A percentile compares a stretch with the other conserved stretches of the same genome.
phyloP scores from a whole-genome alignment of 2,329 filamentous ascomycete genomes.

The Fusarium solani-melongenae region DNA sequence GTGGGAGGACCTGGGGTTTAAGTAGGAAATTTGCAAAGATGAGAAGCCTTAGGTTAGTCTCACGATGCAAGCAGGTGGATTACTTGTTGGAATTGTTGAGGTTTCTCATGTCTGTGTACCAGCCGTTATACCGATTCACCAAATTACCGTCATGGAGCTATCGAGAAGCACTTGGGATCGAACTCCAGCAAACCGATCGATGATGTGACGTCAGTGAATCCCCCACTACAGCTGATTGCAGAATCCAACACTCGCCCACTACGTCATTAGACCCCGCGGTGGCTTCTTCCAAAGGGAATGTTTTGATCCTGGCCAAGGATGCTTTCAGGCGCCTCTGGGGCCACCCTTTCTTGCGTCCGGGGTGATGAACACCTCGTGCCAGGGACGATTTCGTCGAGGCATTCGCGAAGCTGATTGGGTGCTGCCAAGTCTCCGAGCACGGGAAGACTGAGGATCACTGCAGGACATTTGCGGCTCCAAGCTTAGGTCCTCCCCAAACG shows the following conservation, averaged over 20 bases:
- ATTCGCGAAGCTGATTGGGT: constrained; percentile 23
- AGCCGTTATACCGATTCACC: constrained; percentile 3
- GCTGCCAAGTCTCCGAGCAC: constrained; percentile 6
- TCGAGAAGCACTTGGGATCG: constrained; percentile 6
- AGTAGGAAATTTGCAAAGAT: constrained; percentile 21
- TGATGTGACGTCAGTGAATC: constrained; percentile 28
- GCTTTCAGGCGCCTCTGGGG: constrained; percentile 8
- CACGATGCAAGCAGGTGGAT: constrained; percentile 15
- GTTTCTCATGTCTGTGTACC: not conserved
- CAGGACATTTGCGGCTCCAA: constrained; percentile 27
- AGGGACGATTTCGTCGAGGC: not conserved
- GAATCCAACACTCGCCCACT: constrained; percentile 4
- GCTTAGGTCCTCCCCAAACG: constrained; percentile 3
- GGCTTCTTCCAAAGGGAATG: constrained; percentile 6
- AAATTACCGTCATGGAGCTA: not conserved
- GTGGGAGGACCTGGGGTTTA: constrained; percentile 34
- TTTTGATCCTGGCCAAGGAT: constrained; percentile 24
- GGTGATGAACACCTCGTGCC: constrained; percentile 9
- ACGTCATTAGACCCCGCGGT: constrained; percentile 33
- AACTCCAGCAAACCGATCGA: constrained; percentile 1
- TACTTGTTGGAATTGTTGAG: not conserved
- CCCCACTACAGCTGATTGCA: not conserved
- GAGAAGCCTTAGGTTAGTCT: constrained; percentile 8
- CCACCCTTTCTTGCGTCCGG: constrained; percentile 24
- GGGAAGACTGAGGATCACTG: constrained; percentile 36